Base-by-base conservation (phyloP, 805 yeast genomes). In the Dipodascus geniculatus region DNA sequence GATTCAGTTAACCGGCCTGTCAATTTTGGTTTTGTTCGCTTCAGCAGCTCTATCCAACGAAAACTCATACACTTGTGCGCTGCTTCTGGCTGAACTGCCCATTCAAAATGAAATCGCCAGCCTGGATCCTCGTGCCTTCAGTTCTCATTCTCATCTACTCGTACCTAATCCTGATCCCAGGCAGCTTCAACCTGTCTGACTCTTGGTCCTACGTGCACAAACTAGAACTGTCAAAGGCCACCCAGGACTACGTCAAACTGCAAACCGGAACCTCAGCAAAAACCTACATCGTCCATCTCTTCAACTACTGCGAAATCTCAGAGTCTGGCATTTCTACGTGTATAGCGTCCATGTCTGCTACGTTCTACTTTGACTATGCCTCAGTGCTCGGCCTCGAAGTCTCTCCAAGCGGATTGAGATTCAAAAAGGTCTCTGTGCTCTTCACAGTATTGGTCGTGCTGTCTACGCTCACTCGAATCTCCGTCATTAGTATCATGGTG, bases 171-270 rank as follows among this genome's bases (percentile, higher is more conserved):
- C 44, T 38, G 6, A 17, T 38, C 20, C 44, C 44, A n/a, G 44
- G 44, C 11, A n/a, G 44, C 19, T 38, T 38, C 20, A n/a, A 38
- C 20, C 19, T 38, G 6, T 38, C 44, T 17, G 44, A 38, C 44
- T 38, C 44, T n/a, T 38, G 44, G 44, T 38, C 44, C 17, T 38
- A 38, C 20, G 44, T 38, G 14, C 44, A 38, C 44, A 38, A 38
- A 38, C 17, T 38, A 14, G 44, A 38, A 38, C 19, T 38, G 14
- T 38, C 44, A n/a, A 17, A 14, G 14, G 20, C 44, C 14, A 16
- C 44, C 14, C 44, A 38, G 44, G 44, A 38, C 4, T 38, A n/a
- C 20, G 11, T 38, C 14, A 38, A 38, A 38, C 6, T 16, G 6
- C 11, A 9, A 3, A 38, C 44, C 6, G 44, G 44, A 14, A 38